These are phyloP conservation scores for Phanerochaete carnosa DNA, from an alignment of 768 basidiomycete species.

Conservation along the genomic window DNA sequence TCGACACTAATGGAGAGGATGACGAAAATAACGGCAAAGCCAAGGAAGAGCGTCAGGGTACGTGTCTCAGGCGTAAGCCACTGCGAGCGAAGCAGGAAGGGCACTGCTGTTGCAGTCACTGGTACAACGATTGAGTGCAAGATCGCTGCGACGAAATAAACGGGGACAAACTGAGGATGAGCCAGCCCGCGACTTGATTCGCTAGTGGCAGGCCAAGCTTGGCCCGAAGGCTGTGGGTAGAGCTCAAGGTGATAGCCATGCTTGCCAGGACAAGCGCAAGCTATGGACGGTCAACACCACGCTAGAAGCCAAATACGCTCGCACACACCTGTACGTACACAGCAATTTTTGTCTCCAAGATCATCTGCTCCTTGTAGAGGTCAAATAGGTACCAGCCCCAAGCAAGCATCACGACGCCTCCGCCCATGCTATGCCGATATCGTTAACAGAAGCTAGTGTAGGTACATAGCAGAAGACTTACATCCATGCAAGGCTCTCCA, in stretches of 20 bases:
- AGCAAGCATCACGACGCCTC: neutral
- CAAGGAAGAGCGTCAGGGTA: conserved; percentile 61
- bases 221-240: conserved; percentile 56
- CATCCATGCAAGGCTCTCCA: conserved; percentile 60
- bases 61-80: conserved; percentile 30
- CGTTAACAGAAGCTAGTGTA: neutral
- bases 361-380: neutral
- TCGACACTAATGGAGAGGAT: conserved; percentile 81
- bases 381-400: neutral
- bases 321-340: neutral
- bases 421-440: neutral
- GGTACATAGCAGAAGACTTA: conserved; percentile 33
- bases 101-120: conserved; percentile 45
- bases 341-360: conserved; percentile 6
- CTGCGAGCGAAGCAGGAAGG: conserved; percentile 41
- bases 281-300: conserved; percentile 29
- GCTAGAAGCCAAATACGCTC: neutral
- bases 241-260: conserved; percentile 55
- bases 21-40: conserved; percentile 73
- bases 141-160: neutral
- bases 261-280: conserved; percentile 38
- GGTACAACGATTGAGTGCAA: neutral
- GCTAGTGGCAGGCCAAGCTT: conserved; percentile 61
- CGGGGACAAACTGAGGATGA: conserved; percentile 49
- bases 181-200: conserved; percentile 67